Conservation (phyloP, 139 green algal species). For the Closterium sp. region DNA sequence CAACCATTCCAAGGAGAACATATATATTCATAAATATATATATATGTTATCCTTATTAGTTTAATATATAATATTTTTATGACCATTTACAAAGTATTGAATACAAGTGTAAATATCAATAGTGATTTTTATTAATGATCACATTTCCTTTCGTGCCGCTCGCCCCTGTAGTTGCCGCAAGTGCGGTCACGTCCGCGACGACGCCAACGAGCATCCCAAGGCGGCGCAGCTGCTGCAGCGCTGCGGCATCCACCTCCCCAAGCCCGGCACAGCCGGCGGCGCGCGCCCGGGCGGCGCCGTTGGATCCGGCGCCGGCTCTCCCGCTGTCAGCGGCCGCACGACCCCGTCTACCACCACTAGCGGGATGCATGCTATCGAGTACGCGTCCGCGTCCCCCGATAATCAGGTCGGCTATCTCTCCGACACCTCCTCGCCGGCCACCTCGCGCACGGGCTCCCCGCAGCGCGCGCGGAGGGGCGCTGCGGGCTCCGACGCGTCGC, state of each 20-base stretch:
- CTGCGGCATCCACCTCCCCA: background rate
- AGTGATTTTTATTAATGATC: too few species aligned
- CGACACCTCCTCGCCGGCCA: background rate
- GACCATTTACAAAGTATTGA: too few species aligned
- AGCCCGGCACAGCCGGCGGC: background rate
- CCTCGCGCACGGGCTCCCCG: background rate
- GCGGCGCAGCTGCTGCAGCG: background rate
- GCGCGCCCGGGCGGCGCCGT: too few species aligned
- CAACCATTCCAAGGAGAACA: background rate
- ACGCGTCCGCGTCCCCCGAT: background rate
- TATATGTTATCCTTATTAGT: too few species aligned
- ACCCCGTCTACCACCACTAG: background rate
- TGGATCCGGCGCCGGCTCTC: background rate
- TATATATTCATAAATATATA: too few species aligned
- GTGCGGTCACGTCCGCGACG: background rate
- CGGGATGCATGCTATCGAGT: background rate
- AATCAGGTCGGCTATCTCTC: background rate
- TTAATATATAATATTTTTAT: too few species aligned
- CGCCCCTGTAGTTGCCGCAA: background rate
- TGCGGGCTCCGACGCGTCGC: background rate
- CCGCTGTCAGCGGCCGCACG: background rate
- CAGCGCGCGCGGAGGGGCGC: background rate
- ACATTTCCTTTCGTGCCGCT: background rate
- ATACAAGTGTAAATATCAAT: too few species aligned
- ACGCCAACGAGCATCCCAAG: background rate